These are phyloP conservation scores for Atkinsonella hypoxylon DNA, from an alignment of 2,329 filamentous ascomycete genomes.

Conservation along the genomic window DNA sequence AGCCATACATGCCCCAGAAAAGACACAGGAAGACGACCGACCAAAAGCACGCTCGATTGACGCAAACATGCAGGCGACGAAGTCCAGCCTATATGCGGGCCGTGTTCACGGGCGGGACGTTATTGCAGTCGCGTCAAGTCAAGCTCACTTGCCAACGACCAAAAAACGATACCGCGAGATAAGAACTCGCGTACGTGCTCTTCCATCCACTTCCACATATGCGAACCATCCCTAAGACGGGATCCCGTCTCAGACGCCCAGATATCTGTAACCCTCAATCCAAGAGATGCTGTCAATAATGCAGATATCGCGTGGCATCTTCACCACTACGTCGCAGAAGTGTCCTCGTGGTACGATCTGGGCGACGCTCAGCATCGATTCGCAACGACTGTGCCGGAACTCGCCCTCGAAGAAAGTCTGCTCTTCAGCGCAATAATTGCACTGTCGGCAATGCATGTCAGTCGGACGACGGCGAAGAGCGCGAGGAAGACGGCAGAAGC, in stretches of 20 bases:
- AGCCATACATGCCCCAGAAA: not conserved
- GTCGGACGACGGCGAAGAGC: constrained; percentile 14
- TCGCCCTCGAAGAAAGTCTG: constrained; percentile 26
- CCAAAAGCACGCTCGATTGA: not conserved
- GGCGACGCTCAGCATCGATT: constrained; percentile 27
- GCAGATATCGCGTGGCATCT: constrained; percentile 24
- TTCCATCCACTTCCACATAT: not conserved
- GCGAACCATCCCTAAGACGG: not conserved
- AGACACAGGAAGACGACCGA: too few relatives aligned
- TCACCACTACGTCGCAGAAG: constrained; percentile 24
- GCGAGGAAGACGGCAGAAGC: constrained; percentile 20
- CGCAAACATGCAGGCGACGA: constrained; percentile 20
- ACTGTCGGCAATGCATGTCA: constrained; percentile 29
- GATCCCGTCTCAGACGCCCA: too few relatives aligned
- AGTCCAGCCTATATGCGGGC: constrained; percentile 19
- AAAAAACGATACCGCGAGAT: constrained; percentile 5
- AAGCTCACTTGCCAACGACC: not conserved
- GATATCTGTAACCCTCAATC: constrained; percentile 8
- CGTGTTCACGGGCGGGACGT: constrained; percentile 18
- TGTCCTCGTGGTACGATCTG: constrained; percentile 36
- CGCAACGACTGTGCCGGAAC: constrained; percentile 19
- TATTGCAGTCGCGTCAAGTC: constrained; percentile 26
- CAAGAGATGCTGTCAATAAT: constrained; percentile 18
- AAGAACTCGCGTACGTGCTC: constrained; percentile 9
- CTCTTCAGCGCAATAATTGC: constrained; percentile 33